phyloP scores from a whole-genome alignment of 1,284 basidiomycete species.

The Peniophora sp. region DNA sequence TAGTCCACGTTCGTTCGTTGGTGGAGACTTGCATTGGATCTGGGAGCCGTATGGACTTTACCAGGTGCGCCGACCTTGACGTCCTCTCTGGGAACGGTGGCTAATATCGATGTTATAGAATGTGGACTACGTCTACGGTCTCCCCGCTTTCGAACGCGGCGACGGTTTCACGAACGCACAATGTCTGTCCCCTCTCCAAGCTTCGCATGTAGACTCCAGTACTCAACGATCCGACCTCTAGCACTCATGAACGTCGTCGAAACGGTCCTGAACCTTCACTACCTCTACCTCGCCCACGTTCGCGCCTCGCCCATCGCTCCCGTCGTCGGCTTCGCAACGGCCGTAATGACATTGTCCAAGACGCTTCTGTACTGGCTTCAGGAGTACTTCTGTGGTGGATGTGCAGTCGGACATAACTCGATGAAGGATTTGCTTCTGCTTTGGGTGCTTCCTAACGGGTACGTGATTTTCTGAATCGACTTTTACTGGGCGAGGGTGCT shows the following conservation, averaged over 20 bases:
- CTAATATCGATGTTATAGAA: slow-evolving; percentile 49
- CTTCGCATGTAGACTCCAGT: background rate
- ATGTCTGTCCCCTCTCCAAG: slow-evolving; percentile 35
- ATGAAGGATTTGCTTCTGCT: slow-evolving; percentile 43
- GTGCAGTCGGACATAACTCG: slow-evolving; percentile 72
- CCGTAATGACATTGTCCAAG: slow-evolving; percentile 76
- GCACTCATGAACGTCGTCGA: slow-evolving; percentile 80
- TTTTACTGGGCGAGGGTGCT: background rate
- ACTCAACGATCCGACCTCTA: slow-evolving; percentile 21
- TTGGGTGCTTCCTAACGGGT: slow-evolving; percentile 80
- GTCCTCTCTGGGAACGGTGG: background rate
- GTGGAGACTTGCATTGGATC: slow-evolving; percentile 83
- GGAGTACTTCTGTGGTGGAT: slow-evolving; percentile 68
- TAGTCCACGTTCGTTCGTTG: slow-evolving; percentile 59
- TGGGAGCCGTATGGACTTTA: slow-evolving; percentile 67
- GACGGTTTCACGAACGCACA: slow-evolving; percentile 87
- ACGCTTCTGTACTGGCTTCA: slow-evolving; percentile 78
- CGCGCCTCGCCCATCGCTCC: slow-evolving; percentile 53
- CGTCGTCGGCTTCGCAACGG: slow-evolving; percentile 67
- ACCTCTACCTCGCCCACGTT: slow-evolving; percentile 70
- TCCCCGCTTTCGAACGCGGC: slow-evolving; percentile 49
- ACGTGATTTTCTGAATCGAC: slow-evolving; percentile 21
- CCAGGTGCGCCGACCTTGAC: no score
- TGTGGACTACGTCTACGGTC: slow-evolving; percentile 72
- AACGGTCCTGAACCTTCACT: slow-evolving; percentile 65